Evolutionary conservation across 805 yeast species (phyloP), one percentile per base, ranked within the genome.

Genomic region (Wickerhamia fluorescens): DNA sequence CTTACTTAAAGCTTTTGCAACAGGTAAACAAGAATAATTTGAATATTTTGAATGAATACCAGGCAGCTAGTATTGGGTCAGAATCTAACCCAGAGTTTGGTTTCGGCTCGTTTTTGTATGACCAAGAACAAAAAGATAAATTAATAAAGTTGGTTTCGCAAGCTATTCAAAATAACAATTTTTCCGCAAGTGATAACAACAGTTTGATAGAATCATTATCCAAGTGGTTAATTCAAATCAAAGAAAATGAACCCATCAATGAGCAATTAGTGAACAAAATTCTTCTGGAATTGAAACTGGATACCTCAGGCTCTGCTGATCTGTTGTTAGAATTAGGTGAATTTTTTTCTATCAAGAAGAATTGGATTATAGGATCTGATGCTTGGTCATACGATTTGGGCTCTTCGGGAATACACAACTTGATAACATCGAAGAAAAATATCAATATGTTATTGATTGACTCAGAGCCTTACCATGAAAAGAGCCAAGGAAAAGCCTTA

Each of bases 361-460:
- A 72, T 30, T 89, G 97, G 97, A 66, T 89, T 35, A 66, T 89
- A 33, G 96, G 96, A 18, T 86, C 96, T 12, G 97, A 89, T 53
- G 75, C 92, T 18, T 89, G 97, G 97, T 73, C 95, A 13, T 87
- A 79, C 51, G 97, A 89, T 59, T 63, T 85, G 43, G 97, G 97
- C 24, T 66, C 82, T 37, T 81, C 95, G 5, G 95, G 96, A 51
- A 78, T 89, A 29, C 96, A 89, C 53, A 79, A 80, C 44, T 78
- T 86, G 4, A 62, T 89, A 25, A 59, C 87, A 16, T 76, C 88
- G 1, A 78, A 78, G 25, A 69, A 75, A 51, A 83, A 86, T 50
- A 60, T 89, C 42, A 89, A 89, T 53, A 71, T 89, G 71, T 71
- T 89, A 47, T 67, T 89, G 35, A 78, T 89, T 46, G 96, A 89